Evolutionary conservation across 257 asterid species (phyloP).

Genomic region (Datura wrightii): DNA sequence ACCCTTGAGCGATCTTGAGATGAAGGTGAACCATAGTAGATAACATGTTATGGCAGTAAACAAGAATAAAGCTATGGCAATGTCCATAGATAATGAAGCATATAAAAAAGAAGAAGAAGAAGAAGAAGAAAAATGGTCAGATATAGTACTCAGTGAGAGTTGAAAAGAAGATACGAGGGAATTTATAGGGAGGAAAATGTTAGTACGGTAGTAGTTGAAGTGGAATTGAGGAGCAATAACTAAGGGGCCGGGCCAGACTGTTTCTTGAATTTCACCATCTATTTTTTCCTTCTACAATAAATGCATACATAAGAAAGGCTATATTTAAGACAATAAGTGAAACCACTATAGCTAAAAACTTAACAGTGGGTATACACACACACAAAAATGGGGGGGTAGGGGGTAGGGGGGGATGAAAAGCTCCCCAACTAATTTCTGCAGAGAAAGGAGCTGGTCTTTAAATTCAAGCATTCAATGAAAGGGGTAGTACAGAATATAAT

Average conservation of each 20-base stretch:
- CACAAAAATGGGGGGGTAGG: background rate
- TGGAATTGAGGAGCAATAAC: conserved; percentile 46
- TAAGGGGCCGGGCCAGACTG: conserved; percentile 60
- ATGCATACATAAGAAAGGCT: conserved; percentile 50
- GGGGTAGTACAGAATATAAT: background rate
- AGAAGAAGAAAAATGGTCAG: background rate
- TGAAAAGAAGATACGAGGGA: background rate
- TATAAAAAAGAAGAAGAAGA: too few species aligned
- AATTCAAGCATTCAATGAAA: conserved; percentile 76
- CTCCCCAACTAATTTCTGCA: conserved; percentile 63
- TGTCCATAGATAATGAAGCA: conserved; percentile 50
- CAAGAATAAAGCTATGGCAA: conserved; percentile 61
- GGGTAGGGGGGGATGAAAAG: background rate
- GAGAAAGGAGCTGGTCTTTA: conserved; percentile 61
- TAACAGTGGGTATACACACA: background rate
- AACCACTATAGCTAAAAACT: conserved; percentile 39
- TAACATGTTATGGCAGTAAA: conserved; percentile 72
- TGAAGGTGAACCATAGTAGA: conserved; percentile 84
- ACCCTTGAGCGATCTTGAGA: conserved; percentile 81
- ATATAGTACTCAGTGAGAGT: background rate
- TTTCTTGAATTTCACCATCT: conserved; percentile 63
- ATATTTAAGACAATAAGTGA: conserved; percentile 17
- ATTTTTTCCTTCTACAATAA: conserved; percentile 60
- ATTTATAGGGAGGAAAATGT: conserved; percentile 61
- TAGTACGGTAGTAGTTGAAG: conserved; percentile 24